Base-by-base conservation (phyloP, 352 stramenopile genomes). In the Peronospora destructor region DNA sequence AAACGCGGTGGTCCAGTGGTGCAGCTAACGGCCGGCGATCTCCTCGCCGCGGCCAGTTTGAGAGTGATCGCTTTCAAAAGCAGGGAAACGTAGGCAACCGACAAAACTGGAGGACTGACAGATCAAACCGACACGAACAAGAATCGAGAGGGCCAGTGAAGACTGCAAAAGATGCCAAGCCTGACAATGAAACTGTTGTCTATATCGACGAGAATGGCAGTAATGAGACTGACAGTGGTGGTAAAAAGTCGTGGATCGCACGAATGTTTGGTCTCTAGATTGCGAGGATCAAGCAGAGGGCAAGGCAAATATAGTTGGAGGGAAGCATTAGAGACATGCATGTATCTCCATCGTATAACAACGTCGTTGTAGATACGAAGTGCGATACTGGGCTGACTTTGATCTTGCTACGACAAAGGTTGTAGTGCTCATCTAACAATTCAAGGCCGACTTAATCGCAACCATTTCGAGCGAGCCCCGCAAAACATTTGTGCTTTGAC, bases 1-100 rank as follows among this genome's bases (percentile, higher is more conserved):
- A 74, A 53, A 71, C 61, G 29, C 47, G 57, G 6, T 71, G 61
- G 61, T 45, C 52, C 7, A 63, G 52, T 42, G 61, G 61, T 30
- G 52, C 26, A 2, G 47, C 38, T 1, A 66, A 64, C 21, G 46
- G 28, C 6, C 54, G 55, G 3, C 47, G 42, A 17, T 65, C 46
- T 6, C 21, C 11, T 7, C 9, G 11, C 11, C 34, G 32, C 43
- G 46, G 32, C 1, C 52, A 57, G 2, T 33, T 48, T 17, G 28
- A 62, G 14, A 19, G 33, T n/a, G 23, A 38, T 34, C 52, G 58
- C 2, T 61, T 61, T 10, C 32, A 38, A 30, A 50, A 49, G 28
- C 46, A 49, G 4, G 32, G 14, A 5, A 37, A 11, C 16, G 19
- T 38, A 37, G 37, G n/a, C 16, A 47, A 43, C 19, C 49, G 7